Conservation (phyloP, 306 rosid species). For the Arachis stenosperma region DNA sequence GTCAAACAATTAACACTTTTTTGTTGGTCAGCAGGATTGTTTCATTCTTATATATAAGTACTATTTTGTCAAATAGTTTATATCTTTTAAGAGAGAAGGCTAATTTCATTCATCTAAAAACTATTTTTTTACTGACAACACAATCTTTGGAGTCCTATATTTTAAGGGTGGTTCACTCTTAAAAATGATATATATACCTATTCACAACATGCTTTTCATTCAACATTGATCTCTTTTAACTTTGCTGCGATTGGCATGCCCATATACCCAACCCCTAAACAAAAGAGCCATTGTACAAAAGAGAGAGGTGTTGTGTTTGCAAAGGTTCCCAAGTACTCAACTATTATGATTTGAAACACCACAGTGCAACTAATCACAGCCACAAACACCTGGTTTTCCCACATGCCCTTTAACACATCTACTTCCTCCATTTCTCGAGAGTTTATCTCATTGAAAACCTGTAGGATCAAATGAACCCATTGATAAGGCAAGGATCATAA, state of each 20-base stretch:
- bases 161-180: too few relatives aligned
- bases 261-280: constrained; percentile 63
- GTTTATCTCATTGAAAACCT: constrained; percentile 92
- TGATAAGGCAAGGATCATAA: too few relatives aligned
- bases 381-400: constrained; percentile 76
- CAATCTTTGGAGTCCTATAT: too few relatives aligned
- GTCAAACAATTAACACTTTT: too few relatives aligned
- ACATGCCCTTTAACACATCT: constrained; percentile 77
- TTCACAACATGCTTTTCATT: constrained; percentile 37
- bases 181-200: too few relatives aligned
- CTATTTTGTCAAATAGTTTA: too few relatives aligned
- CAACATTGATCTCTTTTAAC: constrained; percentile 70
- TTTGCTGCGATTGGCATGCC: constrained; percentile 82
- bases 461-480: constrained; percentile 24
- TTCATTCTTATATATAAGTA: too few relatives aligned
- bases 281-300: constrained; percentile 67
- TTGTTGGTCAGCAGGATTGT: too few relatives aligned
- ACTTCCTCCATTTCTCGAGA: constrained; percentile 93
- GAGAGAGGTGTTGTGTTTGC: constrained; percentile 87
- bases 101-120: too few relatives aligned
- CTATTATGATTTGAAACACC: constrained; percentile 77
- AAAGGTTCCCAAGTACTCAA: constrained; percentile 83
- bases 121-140: too few relatives aligned
- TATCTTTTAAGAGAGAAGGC: too few relatives aligned
- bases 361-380: constrained; percentile 66